Percentiles rank a stretch among this genome's conserved stretches.
phyloP scores from a whole-genome alignment of 2,329 filamentous ascomycete species.

The Monosporascus sp. region DNA sequence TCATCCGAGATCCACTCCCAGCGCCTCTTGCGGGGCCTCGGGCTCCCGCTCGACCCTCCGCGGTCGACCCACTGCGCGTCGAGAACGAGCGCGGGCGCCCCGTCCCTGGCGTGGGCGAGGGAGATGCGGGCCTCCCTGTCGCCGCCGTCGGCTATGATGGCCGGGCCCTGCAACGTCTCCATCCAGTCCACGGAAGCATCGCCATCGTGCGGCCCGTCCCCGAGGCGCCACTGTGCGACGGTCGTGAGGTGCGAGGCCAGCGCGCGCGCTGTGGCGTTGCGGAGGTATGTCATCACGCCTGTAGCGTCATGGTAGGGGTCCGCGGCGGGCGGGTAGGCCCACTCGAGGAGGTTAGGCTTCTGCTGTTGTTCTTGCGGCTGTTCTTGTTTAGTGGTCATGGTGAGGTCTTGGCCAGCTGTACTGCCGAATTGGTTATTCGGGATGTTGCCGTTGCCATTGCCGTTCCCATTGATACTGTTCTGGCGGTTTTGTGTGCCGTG shows the following conservation, averaged over 20 bases:
- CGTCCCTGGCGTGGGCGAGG: slow-evolving; percentile 45
- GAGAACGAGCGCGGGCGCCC: slow-evolving; percentile 33
- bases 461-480: slow-evolving; percentile 1
- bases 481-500: not conserved
- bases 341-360: slow-evolving; percentile 27
- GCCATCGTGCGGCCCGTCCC: slow-evolving; percentile 10
- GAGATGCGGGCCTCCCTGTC: slow-evolving; percentile 11
- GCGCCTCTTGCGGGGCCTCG: slow-evolving; percentile 7
- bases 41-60: not conserved
- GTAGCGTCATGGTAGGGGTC: slow-evolving; percentile 35
- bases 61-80: slow-evolving; percentile 12
- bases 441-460: not conserved
- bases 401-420: no score
- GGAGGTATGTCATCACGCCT: slow-evolving; percentile 42
- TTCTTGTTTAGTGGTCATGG: not conserved
- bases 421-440: not conserved
- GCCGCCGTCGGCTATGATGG: slow-evolving; percentile 13
- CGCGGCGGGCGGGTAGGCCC: slow-evolving; percentile 36
- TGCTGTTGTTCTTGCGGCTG: not conserved
- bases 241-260: slow-evolving; percentile 14
- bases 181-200: slow-evolving; percentile 14
- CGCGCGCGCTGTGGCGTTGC: slow-evolving; percentile 33
- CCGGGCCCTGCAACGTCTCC: slow-evolving; percentile 18
- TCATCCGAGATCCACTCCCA: no score
- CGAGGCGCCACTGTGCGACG: not conserved